Evolutionary conservation across 2,329 filamentous ascomycete genomes (phyloP), one percentile per base, ranked within the genome.

Genomic region (Curvularia eragrostidis): DNA sequence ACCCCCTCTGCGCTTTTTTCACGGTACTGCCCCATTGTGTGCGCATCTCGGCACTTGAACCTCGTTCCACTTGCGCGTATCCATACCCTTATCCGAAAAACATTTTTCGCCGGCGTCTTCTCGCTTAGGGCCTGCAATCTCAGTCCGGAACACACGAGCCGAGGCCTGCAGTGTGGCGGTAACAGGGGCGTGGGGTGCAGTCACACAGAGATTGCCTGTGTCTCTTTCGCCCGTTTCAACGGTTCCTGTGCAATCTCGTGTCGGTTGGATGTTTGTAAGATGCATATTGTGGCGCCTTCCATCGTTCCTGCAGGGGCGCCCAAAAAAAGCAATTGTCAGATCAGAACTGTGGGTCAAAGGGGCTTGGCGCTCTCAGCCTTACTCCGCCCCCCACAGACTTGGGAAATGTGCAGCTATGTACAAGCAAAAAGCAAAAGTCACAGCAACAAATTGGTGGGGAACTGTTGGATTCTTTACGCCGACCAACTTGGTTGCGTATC

Each of bases 191-290:
- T 43, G 41, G 41, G 41, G 21, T 15, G 13, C 15, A 7, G 41
- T 43, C 15, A 13, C 41, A 23, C 41, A 43, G 13, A 24, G 41
- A 43, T 43, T 43, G 15, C 10, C 41, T 43, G 23, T 43, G 23
- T 13, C 41, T 24, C 23, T 43, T 3, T 7, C n/a, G 23, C 15
- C 12, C 23, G 23, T 43, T 43, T 26, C 41, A 26, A 43, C 41
- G 41, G 21, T 43, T 43, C 23, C 23, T 26, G 8, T 43, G 23
- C 13, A 43, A 43, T 43, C 39, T 82, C 64, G 23, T 68, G 69
- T 43, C 59, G 64, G 42, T 64, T 55, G 23, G 57, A 58, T 4
- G 53, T 36, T 26, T 62, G 46, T 39, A 58, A 61, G 56, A 65
- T 21, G 56, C 54, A n/a, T 59, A 18, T 30, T 32, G 24, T 47